Percentiles rank a stretch among this genome's conserved stretches.
Evolutionary conservation across 192 early-diverging fungal genomes (phyloP).

Genomic region (Mortierella antarctica): DNA sequence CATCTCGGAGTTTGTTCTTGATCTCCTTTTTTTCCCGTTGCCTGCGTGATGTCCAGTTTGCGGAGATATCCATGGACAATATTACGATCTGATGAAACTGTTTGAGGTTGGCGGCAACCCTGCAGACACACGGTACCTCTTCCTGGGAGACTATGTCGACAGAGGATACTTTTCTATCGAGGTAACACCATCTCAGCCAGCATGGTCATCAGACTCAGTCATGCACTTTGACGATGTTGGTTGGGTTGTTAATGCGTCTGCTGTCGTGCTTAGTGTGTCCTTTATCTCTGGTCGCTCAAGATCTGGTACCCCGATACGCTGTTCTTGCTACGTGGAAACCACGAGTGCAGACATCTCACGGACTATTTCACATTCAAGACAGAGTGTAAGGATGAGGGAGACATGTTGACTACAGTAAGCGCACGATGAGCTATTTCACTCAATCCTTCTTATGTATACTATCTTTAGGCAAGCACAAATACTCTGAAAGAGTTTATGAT

Average conservation of each 20-base stretch:
- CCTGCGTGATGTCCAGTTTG: constrained; percentile 67
- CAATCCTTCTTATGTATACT: background rate
- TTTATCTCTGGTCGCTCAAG: constrained; percentile 93
- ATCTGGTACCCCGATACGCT: constrained; percentile 89
- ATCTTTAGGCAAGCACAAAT: constrained; percentile 87
- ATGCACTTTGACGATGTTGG: background rate
- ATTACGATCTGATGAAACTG: constrained; percentile 97
- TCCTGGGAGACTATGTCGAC: constrained; percentile 97
- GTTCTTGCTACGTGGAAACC: constrained; percentile 94
- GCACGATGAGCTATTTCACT: background rate
- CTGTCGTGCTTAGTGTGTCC: constrained; percentile 72
- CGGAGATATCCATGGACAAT: constrained; percentile 99
- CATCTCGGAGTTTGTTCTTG: too few relatives aligned
- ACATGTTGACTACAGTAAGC: background rate
- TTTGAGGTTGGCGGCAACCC: constrained; percentile 98
- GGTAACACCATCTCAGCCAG: constrained; percentile 55
- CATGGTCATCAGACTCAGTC: background rate
- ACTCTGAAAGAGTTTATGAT: constrained; percentile 91
- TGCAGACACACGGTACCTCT: constrained; percentile 89
- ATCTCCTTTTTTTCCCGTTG: too few relatives aligned
- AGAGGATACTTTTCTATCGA: constrained; percentile 98
- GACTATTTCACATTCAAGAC: constrained; percentile 98
- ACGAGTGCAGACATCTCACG: constrained; percentile 97
- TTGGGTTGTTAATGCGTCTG: background rate
- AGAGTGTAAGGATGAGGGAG: constrained; percentile 78